A percentile compares a stretch with the other conserved stretches of the same genome.
These are phyloP conservation scores for Pseudogymnoascus sp. DNA, from an alignment of 2,329 filamentous ascomycete species.

Conservation along the genomic window DNA sequence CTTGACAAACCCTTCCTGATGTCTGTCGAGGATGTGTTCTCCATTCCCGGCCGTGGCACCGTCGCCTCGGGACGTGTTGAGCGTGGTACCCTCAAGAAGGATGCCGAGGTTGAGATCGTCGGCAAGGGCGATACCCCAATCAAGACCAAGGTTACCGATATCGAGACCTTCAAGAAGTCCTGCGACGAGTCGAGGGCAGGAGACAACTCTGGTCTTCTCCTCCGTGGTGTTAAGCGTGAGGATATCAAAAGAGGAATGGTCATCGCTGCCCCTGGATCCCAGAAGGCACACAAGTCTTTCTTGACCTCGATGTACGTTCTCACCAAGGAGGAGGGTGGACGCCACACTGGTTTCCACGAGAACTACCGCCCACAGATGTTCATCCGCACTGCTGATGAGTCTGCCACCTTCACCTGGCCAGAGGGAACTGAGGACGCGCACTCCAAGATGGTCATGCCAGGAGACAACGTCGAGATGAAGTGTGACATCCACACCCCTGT, in stretches of 20 bases:
- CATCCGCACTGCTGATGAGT: slow-evolving; percentile 83
- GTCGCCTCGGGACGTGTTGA: slow-evolving; percentile 96
- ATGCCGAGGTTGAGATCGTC: slow-evolving; percentile 88
- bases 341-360: slow-evolving; percentile 88
- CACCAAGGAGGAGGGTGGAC: slow-evolving; percentile 94
- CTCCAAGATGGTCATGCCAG: slow-evolving; percentile 86
- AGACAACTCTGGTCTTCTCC: slow-evolving; percentile 94
- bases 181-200: slow-evolving; percentile 93
- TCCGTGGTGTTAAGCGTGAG: slow-evolving; percentile 93
- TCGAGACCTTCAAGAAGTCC: slow-evolving; percentile 99
- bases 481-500: slow-evolving; percentile 77
- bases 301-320: slow-evolving; percentile 93
- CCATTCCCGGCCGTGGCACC: slow-evolving; percentile 86
- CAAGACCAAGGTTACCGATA: slow-evolving; percentile 99
- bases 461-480: slow-evolving; percentile 98
- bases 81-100: slow-evolving; percentile 88
- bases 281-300: slow-evolving; percentile 87
- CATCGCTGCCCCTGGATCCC: slow-evolving; percentile 69
- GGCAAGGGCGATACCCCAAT: slow-evolving; percentile 74
- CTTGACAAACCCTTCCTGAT: slow-evolving; percentile 98
- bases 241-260: slow-evolving; percentile 95
- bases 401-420: slow-evolving; percentile 73
- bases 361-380: slow-evolving; percentile 98
- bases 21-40: slow-evolving; percentile 92
- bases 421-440: slow-evolving; percentile 66